A percentile compares a stretch with the other conserved stretches of the same genome.
Evolutionary conservation across 331 rosid genomes (phyloP).

Genomic region (Dryas integrifolia): DNA sequence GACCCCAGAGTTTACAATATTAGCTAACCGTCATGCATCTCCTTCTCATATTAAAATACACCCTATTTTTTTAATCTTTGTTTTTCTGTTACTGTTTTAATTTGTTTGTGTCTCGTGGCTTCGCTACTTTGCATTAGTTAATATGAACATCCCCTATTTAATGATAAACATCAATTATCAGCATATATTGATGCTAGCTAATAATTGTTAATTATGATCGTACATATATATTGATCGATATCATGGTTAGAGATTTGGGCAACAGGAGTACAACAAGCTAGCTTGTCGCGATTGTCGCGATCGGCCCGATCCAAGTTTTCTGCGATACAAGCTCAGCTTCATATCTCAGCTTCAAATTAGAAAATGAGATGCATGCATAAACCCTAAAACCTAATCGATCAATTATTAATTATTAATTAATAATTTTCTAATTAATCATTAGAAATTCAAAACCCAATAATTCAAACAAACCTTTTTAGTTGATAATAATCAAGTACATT

Average conservation of each 20-base stretch:
- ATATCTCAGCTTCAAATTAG: not conserved
- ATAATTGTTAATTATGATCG: not conserved
- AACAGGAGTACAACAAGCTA: constrained; percentile 6
- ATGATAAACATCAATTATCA: not conserved
- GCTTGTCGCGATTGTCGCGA: not conserved
- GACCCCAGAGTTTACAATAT: constrained; percentile 1
- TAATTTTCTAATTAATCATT: too few species aligned
- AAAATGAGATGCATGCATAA: not conserved
- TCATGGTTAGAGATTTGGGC: constrained; percentile 5
- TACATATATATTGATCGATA: not conserved
- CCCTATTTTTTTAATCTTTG: not conserved
- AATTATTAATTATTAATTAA: too few species aligned
- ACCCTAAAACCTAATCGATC: too few species aligned
- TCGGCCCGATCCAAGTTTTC: not conserved
- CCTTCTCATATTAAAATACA: not conserved
- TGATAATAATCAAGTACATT: too few species aligned
- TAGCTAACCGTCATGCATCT: not conserved
- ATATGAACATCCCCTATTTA: not conserved
- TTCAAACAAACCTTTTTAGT: too few species aligned
- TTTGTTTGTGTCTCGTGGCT: not conserved
- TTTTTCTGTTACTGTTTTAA: not conserved
- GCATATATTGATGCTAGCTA: not conserved
- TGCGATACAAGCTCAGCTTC: not conserved
- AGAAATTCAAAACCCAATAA: too few species aligned
- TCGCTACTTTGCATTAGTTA: not conserved